These are phyloP conservation scores for Starmerella khaoyaiensis DNA, from an alignment of 805 yeast genomes.

Conservation along the genomic window DNA sequence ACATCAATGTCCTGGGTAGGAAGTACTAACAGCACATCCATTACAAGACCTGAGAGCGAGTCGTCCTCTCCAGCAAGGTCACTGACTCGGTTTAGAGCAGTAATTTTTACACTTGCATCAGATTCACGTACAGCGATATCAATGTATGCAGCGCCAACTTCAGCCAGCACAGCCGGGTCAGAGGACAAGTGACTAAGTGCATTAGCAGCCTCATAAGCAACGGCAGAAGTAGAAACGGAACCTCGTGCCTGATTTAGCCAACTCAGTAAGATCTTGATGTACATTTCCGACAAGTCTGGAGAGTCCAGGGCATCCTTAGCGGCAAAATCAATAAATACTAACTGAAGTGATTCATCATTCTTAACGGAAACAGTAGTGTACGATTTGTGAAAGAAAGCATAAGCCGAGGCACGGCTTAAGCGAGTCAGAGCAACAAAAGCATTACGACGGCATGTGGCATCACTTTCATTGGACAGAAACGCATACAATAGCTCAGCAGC, in stretches of 20 bases:
- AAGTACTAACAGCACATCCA: constrained; percentile 76
- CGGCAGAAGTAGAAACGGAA: constrained; percentile 27
- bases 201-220: constrained; percentile 82
- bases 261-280: constrained; percentile 58
- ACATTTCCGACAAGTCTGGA: constrained; percentile 55
- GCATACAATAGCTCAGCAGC: constrained; percentile 73
- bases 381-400: constrained; percentile 65
- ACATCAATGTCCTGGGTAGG: constrained; percentile 86
- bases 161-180: constrained; percentile 52
- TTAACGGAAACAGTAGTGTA: constrained; percentile 40
- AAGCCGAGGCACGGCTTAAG: constrained; percentile 73
- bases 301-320: constrained; percentile 60
- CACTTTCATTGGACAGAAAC: constrained; percentile 71
- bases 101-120: constrained; percentile 90
- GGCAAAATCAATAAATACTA: constrained; percentile 82
- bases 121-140: constrained; percentile 83
- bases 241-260: constrained; percentile 38
- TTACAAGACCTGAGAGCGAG: constrained; percentile 62
- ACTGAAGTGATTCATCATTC: constrained; percentile 72
- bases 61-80: constrained; percentile 73
- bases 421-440: constrained; percentile 81
- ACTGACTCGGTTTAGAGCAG: constrained; percentile 74
- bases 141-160: constrained; percentile 75
- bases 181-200: constrained; percentile 48
- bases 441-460: constrained; percentile 87